Conservation (phyloP, 176 grass and related monocot genomes). For the Chloris gayana region DNA sequence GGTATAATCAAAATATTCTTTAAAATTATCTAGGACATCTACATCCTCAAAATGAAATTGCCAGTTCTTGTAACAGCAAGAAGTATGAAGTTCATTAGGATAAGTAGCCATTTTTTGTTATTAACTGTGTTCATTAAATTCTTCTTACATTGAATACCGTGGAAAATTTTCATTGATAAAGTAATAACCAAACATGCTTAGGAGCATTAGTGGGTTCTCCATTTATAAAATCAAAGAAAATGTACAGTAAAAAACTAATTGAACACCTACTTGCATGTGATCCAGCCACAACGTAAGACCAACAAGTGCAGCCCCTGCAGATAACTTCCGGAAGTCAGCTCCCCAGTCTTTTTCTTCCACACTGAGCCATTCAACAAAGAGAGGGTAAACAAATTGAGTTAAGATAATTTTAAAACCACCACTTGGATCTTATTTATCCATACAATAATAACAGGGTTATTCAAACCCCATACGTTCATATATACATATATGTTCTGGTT, state of each 20-base stretch:
- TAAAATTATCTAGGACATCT: background rate
- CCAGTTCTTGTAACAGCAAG: background rate
- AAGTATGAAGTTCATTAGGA: background rate
- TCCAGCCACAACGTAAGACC: constrained; percentile 95
- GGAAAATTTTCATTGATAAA: background rate
- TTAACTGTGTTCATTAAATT: background rate
- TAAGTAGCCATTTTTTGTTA: background rate
- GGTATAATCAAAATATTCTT: background rate
- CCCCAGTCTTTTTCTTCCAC: constrained; percentile 83
- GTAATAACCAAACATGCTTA: background rate
- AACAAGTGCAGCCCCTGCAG: constrained; percentile 84
- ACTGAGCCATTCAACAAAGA: constrained; percentile 51
- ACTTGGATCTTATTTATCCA: constrained; percentile 9
- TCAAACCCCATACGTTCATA: background rate
- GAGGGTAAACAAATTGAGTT: background rate
- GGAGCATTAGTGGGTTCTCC: background rate
- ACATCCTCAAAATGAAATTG: background rate
- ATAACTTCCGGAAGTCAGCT: constrained; percentile 86
- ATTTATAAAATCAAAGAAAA: background rate
- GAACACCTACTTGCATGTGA: constrained; percentile 82
- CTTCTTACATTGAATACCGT: background rate
- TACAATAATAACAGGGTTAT: background rate
- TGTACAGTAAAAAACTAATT: background rate
- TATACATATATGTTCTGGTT: background rate
- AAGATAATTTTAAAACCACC: background rate